Evolutionary conservation across 2,329 filamentous ascomycete species (phyloP), one percentile per base, ranked within the genome.

Genomic region (Hymenoscyphus repandus): DNA sequence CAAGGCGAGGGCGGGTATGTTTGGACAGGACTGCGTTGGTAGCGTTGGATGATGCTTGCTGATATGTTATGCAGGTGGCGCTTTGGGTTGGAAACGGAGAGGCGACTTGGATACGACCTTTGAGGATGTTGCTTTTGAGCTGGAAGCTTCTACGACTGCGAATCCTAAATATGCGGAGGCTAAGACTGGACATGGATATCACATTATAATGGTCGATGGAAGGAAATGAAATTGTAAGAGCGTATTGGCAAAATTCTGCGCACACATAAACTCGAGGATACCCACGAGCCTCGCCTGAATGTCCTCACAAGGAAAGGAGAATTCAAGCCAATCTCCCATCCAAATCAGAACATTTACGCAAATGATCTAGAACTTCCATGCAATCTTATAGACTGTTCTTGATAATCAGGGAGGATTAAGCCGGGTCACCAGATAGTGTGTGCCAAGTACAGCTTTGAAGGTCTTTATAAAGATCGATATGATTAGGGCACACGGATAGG

Each of bases 161-260:
- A 82, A 70, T 52, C 84, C 86, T 1, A 84, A 82, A 63, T 77
- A 79, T 63, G 86, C 74, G 1, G 84, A 90, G 70, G 83, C 76
- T 18, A 90, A 88, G 74, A 90, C 87, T 1, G 75, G 73, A 1
- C 85, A 87, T 69, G 88, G 87, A 1, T 90, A 90, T 72, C 87
- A 91, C 67, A 82, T 91, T 57, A 80, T 91, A 58, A 89, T 90
- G 82, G 86, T 90, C 9, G 65, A 68, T 33, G 65, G 64, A 13
- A 60, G 65, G 34, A 68, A 67, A 51, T 67, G 47, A 59, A 27
- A 27, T 4, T 7, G 22, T 27, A 7, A 27, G 22, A 27, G 22
- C 4, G 7, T 7, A 7, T n/a, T 4, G 22, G 22, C 22, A 4
- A 7, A 27, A 27, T 27, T 7, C 22, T 4, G 22, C 22, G 22